Evolutionary conservation across 2,329 filamentous ascomycete species (phyloP), one percentile per base, ranked within the genome.

Genomic region (Neofusicoccum ribis): DNA sequence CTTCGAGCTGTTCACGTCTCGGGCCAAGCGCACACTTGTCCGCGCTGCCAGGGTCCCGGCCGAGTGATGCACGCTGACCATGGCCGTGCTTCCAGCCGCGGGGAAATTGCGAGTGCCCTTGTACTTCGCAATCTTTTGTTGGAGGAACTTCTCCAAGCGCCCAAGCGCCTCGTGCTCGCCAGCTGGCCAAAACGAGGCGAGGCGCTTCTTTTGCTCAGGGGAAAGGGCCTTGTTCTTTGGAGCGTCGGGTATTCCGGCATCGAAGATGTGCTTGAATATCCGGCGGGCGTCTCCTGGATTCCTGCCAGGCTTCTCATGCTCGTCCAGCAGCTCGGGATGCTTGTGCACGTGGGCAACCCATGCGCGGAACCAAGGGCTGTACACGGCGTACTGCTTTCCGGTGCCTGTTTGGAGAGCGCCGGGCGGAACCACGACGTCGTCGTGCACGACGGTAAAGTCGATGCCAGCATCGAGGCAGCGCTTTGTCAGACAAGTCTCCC

Each of bases 311-410:
- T 82, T 76, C 0, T 88, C 85, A 5, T 83, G 87, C 1, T 87
- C 77, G 41, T 89, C 83, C 0, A 96, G 78, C 0, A 92, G 79
- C 14, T 91, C 84, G 0, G 86, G 85, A 68, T 96, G 87, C 3
- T 84, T 81, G 66, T 93, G 88, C 5, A 96, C 72, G 69, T 93
- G 85, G 3, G 85, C 84, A 23, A 93, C 78, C 92, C 93, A 97
- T 0, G 89, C 72, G 15, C 88, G 84, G 73, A 86, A 94, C 92
- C 92, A 97, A 0, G 92, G 93, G 2, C 84, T 88, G 70, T 95
- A 97, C 0, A 97, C 91, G 0, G 91, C 86, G 71, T 95, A 96
- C 71, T 94, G 91, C 63, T 86, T 91, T 1, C 92, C 92, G 2
- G 83, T 78, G 3, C 91, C 89, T 5, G 84, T 91, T 17, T 79